A percentile compares a stretch with the other conserved stretches of the same genome.
phyloP scores from a whole-genome alignment of 2,329 filamentous ascomycete species.

The Curvularia spicifera region DNA sequence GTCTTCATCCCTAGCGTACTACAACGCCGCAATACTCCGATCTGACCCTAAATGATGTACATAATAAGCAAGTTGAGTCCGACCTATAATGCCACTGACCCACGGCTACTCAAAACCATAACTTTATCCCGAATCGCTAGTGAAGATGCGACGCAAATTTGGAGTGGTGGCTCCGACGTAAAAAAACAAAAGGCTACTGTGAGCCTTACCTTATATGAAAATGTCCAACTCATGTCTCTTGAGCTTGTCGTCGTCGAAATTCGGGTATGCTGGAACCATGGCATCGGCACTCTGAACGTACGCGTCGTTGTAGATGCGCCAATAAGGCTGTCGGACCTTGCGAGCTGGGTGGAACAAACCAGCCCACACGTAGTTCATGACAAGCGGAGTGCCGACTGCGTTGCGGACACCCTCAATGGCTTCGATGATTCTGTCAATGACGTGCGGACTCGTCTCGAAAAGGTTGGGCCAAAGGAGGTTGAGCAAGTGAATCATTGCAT shows the following conservation, averaged over 20 bases:
- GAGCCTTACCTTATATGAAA: conserved; percentile 65
- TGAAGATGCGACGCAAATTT: conserved; percentile 7
- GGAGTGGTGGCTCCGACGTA: conserved; percentile 3
- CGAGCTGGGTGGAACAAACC: conserved; percentile 95
- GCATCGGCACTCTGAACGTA: conserved; percentile 93
- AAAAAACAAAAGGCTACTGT: conserved; percentile 7
- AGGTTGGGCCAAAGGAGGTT: conserved; percentile 96
- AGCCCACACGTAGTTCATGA: conserved; percentile 98
- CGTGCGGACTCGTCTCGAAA: conserved; percentile 97
- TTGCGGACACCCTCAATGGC: conserved; percentile 95
- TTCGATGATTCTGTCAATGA: conserved; percentile 97
- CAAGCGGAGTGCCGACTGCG: conserved; percentile 87
- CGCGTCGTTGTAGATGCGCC: conserved; percentile 95
- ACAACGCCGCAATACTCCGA: conserved; percentile 18
- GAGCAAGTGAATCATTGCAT: conserved; percentile 96
- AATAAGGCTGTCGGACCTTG: conserved; percentile 94
- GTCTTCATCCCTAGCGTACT: conserved; percentile 9
- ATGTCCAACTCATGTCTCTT: conserved; percentile 83
- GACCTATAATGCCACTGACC: conserved; percentile 4
- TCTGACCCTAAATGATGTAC: conserved; percentile 20
- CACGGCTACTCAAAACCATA: conserved; percentile 10
- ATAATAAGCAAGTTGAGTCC: conserved; percentile 17
- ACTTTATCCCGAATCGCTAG: conserved; percentile 6
- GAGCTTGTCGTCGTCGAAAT: conserved; percentile 79
- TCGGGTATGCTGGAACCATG: conserved; percentile 96